Conservation (phyloP, 768 basidiomycete genomes). For the Leccinum uliginosum region DNA sequence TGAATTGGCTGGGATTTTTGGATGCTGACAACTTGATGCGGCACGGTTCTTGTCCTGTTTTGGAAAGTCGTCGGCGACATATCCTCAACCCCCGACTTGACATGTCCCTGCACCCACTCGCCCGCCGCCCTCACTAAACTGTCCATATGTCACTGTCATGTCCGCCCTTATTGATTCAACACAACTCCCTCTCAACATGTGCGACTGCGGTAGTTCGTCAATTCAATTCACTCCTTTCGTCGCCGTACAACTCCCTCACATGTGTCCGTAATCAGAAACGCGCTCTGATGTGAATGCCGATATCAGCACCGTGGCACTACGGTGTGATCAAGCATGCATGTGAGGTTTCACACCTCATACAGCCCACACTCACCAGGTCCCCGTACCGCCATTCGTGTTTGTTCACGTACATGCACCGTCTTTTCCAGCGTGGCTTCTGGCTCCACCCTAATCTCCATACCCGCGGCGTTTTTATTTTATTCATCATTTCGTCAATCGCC, state of each 20-base stretch:
- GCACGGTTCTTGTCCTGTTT: conserved; percentile 18
- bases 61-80: conserved; percentile 28
- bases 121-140: conserved; percentile 17
- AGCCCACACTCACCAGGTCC: conserved; percentile 29
- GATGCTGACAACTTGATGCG: conserved; percentile 18
- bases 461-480: conserved; percentile 30
- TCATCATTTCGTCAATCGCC: conserved; percentile 11
- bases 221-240: conserved; percentile 16
- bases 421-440: conserved; percentile 27
- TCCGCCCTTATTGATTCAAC: conserved; percentile 15
- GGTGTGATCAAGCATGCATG: conserved; percentile 29
- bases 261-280: conserved; percentile 31
- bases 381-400: conserved; percentile 31
- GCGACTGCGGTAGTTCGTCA: conserved; percentile 17
- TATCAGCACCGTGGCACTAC: conserved; percentile 21
- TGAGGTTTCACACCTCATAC: conserved; percentile 34
- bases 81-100: conserved; percentile 14
- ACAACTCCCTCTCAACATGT: conserved; percentile 3
- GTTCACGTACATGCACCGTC: conserved; percentile 33
- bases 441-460: conserved; percentile 31
- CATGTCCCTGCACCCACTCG: conserved; percentile 14
- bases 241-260: conserved; percentile 29
- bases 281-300: conserved; percentile 33
- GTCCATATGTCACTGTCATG: conserved; percentile 28
- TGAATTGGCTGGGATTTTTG: conserved; percentile 18